A percentile compares a stretch with the other conserved stretches of the same genome.
phyloP scores from a whole-genome alignment of 345 rosid species.

The Eutrema yunnanense region DNA sequence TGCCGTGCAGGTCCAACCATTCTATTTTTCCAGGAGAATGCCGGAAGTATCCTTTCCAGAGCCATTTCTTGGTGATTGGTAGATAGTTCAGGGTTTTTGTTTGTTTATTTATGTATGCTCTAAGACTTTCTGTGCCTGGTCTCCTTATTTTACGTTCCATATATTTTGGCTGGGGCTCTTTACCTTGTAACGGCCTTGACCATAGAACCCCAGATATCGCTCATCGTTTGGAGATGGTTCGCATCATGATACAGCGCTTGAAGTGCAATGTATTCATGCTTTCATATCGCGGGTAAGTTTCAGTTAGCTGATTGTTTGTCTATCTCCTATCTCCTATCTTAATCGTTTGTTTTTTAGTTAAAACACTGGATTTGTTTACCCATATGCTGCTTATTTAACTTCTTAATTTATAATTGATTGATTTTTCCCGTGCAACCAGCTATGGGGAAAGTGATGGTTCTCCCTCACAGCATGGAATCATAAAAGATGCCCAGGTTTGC shows the following conservation, averaged over 20 bases:
- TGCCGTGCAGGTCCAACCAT: conserved; percentile 87
- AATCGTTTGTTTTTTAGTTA: background rate
- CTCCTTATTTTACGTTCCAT: background rate
- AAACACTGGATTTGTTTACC: background rate
- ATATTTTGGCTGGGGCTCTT: background rate
- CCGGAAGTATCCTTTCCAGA: conserved; percentile 88
- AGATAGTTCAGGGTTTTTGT: background rate
- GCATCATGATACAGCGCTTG: conserved; percentile 77
- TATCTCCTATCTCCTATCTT: background rate
- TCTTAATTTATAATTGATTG: conserved; percentile 12
- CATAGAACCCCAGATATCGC: conserved; percentile 68
- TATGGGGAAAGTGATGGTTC: conserved; percentile 95
- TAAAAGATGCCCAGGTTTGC: conserved; percentile 85
- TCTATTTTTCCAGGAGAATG: conserved; percentile 97
- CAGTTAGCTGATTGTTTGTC: background rate
- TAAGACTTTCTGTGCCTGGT: background rate
- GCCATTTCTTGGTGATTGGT: background rate
- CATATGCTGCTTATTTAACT: conserved; percentile 7
- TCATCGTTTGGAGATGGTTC: conserved; percentile 95
- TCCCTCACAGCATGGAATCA: conserved; percentile 95
- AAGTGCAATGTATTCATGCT: conserved; percentile 98
- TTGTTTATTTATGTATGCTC: background rate
- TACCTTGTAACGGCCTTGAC: conserved; percentile 43
- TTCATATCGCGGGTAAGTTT: conserved; percentile 87
- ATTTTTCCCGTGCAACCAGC: conserved; percentile 34